These are phyloP conservation scores for Penicillium italicum DNA, from an alignment of 2,329 filamentous ascomycete genomes.

Conservation along the genomic window DNA sequence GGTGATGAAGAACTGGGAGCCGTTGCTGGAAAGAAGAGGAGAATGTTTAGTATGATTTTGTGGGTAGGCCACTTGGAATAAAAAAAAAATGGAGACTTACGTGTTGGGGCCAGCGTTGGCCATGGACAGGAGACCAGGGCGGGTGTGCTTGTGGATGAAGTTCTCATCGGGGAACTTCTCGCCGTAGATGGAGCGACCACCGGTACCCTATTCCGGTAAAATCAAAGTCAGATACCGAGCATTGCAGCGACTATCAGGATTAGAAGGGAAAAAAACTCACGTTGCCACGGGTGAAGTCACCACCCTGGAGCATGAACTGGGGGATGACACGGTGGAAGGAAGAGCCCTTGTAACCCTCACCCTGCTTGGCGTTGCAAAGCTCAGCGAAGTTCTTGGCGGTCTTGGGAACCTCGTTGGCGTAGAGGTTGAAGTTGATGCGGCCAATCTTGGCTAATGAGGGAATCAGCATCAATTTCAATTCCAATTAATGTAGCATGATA, in stretches of 20 bases:
- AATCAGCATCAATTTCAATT: slow-evolving; percentile 13
- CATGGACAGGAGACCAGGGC: slow-evolving; percentile 83
- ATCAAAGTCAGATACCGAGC: slow-evolving; percentile 11
- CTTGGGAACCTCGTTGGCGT: slow-evolving; percentile 80
- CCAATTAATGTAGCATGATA: slow-evolving; percentile 22
- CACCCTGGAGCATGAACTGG: slow-evolving; percentile 92
- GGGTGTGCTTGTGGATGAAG: slow-evolving; percentile 71
- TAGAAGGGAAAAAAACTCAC: slow-evolving; percentile 52
- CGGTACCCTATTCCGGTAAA: slow-evolving; percentile 63
- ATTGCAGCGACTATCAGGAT: background rate
- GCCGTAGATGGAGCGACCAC: slow-evolving; percentile 91
- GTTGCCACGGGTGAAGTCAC: slow-evolving; percentile 90
- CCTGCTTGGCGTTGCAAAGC: slow-evolving; percentile 77
- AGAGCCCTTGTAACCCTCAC: slow-evolving; percentile 77
- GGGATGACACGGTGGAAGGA: slow-evolving; percentile 92
- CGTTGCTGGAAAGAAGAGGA: slow-evolving; percentile 48
- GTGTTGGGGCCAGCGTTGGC: slow-evolving; percentile 95
- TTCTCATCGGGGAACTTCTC: slow-evolving; percentile 95
- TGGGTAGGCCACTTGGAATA: background rate
- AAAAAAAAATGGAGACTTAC: slow-evolving; percentile 41
- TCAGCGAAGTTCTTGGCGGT: slow-evolving; percentile 80
- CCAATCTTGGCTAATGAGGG: slow-evolving; percentile 61
- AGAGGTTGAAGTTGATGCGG: slow-evolving; percentile 87
- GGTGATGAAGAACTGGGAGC: slow-evolving; percentile 71
- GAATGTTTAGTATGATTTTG: slow-evolving; percentile 2